These are phyloP conservation scores for Allium sativum DNA, from an alignment of 106 monocot species.

Conservation along the genomic window DNA sequence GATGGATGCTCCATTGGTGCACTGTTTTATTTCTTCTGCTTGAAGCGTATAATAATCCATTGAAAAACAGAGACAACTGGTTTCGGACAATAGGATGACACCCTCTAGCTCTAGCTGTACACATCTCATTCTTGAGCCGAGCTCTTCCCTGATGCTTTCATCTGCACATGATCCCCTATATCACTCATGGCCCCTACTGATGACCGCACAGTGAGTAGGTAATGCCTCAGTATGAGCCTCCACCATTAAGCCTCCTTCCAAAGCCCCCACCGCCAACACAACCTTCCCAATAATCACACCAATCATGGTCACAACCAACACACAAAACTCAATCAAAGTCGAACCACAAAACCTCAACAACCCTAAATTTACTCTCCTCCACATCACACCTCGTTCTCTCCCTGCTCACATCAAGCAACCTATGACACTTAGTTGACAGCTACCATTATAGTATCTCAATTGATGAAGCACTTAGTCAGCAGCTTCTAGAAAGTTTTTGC, in stretches of 20 bases:
- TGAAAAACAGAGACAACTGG: too few species aligned
- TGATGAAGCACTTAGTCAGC: too few species aligned
- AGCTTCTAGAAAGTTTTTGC: too few species aligned
- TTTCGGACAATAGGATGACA: too few species aligned
- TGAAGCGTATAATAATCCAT: too few species aligned
- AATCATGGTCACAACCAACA: conserved; percentile 30
- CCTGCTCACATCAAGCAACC: conserved; percentile 32
- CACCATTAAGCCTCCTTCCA: conserved; percentile 19
- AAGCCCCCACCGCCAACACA: conserved; percentile 7
- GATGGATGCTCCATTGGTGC: too few species aligned
- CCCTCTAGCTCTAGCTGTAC: too few species aligned
- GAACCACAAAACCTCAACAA: conserved; percentile 38
- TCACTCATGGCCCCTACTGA: conserved; percentile 2
- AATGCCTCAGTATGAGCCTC: conserved; percentile 51
- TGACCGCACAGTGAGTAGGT: conserved; percentile 28
- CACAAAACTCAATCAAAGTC: conserved; percentile 37
- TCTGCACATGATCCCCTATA: conserved; percentile 31
- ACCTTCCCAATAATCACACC: conserved; percentile 17
- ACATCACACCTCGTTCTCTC: conserved; percentile 53
- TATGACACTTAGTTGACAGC: too few species aligned
- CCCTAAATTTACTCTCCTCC: conserved; percentile 35
- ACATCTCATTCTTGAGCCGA: conserved; percentile 46
- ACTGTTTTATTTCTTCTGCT: too few species aligned
- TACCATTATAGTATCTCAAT: too few species aligned
- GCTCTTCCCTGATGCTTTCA: conserved; percentile 49